Percentiles rank a stretch among this genome's conserved stretches.
These are phyloP conservation scores for Diplodia seriata DNA, from an alignment of 2,329 filamentous ascomycete genomes.

Conservation along the genomic window DNA sequence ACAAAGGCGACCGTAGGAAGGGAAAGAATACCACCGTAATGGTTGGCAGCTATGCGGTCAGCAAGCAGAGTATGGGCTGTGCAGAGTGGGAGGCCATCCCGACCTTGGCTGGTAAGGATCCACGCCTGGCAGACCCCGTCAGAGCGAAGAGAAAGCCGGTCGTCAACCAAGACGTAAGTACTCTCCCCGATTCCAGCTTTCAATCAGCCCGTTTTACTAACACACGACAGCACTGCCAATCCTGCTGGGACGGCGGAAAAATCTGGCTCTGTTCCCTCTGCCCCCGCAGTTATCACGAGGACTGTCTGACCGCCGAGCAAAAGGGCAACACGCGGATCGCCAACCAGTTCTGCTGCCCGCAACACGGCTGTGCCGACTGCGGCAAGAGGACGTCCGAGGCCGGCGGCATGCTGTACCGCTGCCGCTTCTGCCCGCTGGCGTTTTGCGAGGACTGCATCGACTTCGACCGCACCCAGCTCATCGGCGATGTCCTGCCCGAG, in stretches of 20 bases:
- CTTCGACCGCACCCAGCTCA: slow-evolving; percentile 57
- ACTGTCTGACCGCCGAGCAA: slow-evolving; percentile 53
- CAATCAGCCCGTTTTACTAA: slow-evolving; percentile 20
- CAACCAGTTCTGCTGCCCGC: slow-evolving; percentile 60
- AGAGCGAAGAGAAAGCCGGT: slow-evolving; percentile 58
- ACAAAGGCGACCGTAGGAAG: slow-evolving; percentile 57
- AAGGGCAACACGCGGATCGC: slow-evolving; percentile 51
- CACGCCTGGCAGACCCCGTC: slow-evolving; percentile 57
- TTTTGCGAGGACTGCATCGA: slow-evolving; percentile 67
- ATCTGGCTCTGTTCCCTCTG: slow-evolving; percentile 59
- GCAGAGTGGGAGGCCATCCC: slow-evolving; percentile 64
- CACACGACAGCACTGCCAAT: slow-evolving; percentile 54
- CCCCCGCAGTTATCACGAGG: slow-evolving; percentile 61
- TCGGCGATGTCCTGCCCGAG: slow-evolving; percentile 61
- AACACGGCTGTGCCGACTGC: slow-evolving; percentile 63
- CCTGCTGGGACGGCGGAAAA: slow-evolving; percentile 59
- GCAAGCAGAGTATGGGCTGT: slow-evolving; percentile 62
- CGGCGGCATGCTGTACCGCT: slow-evolving; percentile 55
- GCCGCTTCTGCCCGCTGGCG: slow-evolving; percentile 61
- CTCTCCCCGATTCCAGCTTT: slow-evolving; percentile 36
- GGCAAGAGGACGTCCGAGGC: slow-evolving; percentile 58
- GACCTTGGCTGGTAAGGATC: slow-evolving; percentile 63
- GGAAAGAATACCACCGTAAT: slow-evolving; percentile 66
- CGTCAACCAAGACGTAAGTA: slow-evolving; percentile 50
- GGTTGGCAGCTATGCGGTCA: slow-evolving; percentile 62